Conservation (phyloP, 2,329 filamentous ascomycete species). For the Sporothrix brunneoviolacea region DNA sequence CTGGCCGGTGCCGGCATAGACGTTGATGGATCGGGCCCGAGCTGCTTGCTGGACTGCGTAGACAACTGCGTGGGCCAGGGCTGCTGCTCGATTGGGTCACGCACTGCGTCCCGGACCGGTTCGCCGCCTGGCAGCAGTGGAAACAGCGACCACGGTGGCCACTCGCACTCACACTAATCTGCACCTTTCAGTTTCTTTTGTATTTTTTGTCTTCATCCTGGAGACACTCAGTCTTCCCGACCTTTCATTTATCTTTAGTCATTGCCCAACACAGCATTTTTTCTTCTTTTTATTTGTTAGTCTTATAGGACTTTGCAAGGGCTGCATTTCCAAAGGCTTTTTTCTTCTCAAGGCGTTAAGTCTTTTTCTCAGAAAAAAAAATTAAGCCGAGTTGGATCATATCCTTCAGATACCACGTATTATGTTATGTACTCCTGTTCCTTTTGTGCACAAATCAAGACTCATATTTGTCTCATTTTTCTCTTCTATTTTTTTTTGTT, state of each 20-base stretch:
- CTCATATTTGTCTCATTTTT: background rate
- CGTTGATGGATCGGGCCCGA: constrained; percentile 13
- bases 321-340: background rate
- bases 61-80: constrained; percentile 41
- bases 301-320: no score
- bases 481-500: background rate
- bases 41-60: constrained; percentile 47
- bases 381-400: no score
- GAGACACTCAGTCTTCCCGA: no score
- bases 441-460: no score
- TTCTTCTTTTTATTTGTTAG: background rate
- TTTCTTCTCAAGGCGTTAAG: no score
- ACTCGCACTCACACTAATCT: constrained; percentile 15
- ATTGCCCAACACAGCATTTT: background rate
- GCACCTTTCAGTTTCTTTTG: background rate
- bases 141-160: constrained; percentile 27
- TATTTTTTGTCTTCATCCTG: background rate
- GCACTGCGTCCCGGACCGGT: constrained; percentile 22
- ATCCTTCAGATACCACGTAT: no score
- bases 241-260: no score
- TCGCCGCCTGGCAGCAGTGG: constrained; percentile 28
- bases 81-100: constrained; percentile 38
- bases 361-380: no score
- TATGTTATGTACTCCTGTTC: no score
- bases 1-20: no score